These are phyloP conservation scores for Termitomyces sp. DNA, from an alignment of 768 basidiomycete genomes.

Conservation along the genomic window DNA sequence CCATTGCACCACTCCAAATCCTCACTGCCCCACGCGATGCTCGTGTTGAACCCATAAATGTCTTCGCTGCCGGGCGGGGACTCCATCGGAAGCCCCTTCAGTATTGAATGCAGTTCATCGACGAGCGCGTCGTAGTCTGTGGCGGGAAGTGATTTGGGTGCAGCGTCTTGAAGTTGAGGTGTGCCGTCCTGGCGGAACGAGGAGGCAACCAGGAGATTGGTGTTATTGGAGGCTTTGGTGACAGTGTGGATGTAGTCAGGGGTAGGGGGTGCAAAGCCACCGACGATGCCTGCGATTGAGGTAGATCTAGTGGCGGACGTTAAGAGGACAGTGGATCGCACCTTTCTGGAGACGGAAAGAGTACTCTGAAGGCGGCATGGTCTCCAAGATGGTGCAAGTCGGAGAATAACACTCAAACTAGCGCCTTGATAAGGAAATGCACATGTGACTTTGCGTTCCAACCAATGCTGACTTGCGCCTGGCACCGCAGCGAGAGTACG, in stretches of 20 bases:
- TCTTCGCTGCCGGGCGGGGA: slow-evolving; percentile 57
- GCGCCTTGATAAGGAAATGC: not conserved
- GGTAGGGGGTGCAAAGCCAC: slow-evolving; percentile 70
- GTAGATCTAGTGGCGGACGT: not conserved
- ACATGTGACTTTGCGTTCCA: not conserved
- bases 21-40: slow-evolving; percentile 54
- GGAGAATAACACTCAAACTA: not conserved
- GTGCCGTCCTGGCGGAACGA: slow-evolving; percentile 45
- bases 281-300: slow-evolving; percentile 54
- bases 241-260: slow-evolving; percentile 51
- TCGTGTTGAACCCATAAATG: slow-evolving; percentile 65
- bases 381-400: not conserved
- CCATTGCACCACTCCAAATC: slow-evolving; percentile 59
- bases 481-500: too few relatives aligned
- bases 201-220: slow-evolving; percentile 37
- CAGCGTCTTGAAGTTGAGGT: slow-evolving; percentile 31
- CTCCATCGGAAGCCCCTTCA: slow-evolving; percentile 54
- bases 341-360: slow-evolving; percentile 59
- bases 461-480: too few relatives aligned
- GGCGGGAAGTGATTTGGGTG: slow-evolving; percentile 33
- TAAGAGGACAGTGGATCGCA: slow-evolving; percentile 15
- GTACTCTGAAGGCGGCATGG: slow-evolving; percentile 41
- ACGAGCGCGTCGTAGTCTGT: slow-evolving; percentile 34
- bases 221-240: slow-evolving; percentile 28
- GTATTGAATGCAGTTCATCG: slow-evolving; percentile 52